These are phyloP conservation scores for Exophiala viscosa DNA, from an alignment of 2,329 filamentous ascomycete species.

Conservation along the genomic window DNA sequence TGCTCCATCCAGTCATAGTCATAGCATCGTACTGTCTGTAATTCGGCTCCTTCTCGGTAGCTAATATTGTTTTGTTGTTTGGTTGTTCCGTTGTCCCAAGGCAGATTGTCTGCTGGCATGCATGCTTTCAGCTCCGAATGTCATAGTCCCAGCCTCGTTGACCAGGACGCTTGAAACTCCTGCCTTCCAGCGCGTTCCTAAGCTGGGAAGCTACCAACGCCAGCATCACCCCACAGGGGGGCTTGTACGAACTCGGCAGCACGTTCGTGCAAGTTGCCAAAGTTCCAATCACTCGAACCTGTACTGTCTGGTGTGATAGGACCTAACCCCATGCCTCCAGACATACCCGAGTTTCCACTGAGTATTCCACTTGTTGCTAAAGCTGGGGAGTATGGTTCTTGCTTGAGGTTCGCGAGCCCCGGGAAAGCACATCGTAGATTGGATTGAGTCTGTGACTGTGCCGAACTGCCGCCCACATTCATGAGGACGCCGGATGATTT, in stretches of 20 bases:
- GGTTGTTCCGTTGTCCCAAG: too few relatives aligned
- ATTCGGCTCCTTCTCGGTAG: too few relatives aligned
- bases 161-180: too few relatives aligned
- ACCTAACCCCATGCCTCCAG: conserved; percentile 22
- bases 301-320: conserved; percentile 46
- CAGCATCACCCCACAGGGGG: conserved; percentile 38
- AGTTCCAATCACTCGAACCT: conserved; percentile 43
- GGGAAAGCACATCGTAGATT: conserved; percentile 11
- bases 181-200: not conserved
- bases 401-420: conserved; percentile 8
- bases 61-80: too few relatives aligned
- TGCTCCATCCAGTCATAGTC: too few relatives aligned
- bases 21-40: too few relatives aligned
- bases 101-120: too few relatives aligned
- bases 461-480: conserved; percentile 25
- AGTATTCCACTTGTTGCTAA: conserved; percentile 9
- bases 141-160: too few relatives aligned
- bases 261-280: conserved; percentile 44
- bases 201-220: conserved; percentile 1
- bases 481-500: conserved; percentile 12
- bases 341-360: not conserved
- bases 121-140: too few relatives aligned
- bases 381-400: conserved; percentile 18
- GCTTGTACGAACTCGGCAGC: conserved; percentile 49
- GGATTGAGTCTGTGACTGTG: conserved; percentile 13